Base-by-base conservation (phyloP, 2,329 filamentous ascomycete species). In the Diaporthe sp. region DNA sequence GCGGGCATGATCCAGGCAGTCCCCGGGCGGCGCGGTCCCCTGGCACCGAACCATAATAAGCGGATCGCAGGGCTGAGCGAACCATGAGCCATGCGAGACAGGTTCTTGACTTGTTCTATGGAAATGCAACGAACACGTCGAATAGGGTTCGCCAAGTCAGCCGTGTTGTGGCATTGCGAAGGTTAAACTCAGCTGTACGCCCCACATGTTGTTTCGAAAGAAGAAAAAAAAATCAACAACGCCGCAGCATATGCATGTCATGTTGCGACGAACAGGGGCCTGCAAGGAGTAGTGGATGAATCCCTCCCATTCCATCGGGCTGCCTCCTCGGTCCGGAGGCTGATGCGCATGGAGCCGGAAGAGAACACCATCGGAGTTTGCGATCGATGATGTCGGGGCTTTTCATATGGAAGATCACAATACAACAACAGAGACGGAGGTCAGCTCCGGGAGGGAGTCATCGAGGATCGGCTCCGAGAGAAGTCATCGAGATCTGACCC, bases 41-140 rank as follows among this genome's bases (percentile, higher is more conserved):
- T 67, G 61, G 61, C 42, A 17, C 30, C 33, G 40, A 68, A 68
- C 13, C 47, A 54, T 68, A 68, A 68, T 68, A 68, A 68, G 64
- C 47, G 64, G 64, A 50, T 25, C 64, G 45, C 64, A 68, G 64
- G 64, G 64, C 64, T 68, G 64, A 68, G 64, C 64, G 64, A 68
- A 40, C 64, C 47, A 50, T 19, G n/a, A 54, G 64, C 64, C 64
- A 38, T 54, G 47, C 64, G 15, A 5, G 45, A 52, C 64, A 68
- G 45, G 45, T n/a, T 68, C 47, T 52, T 68, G 33, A 54, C 30
- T 28, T 67, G 42, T 28, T 19, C 64, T n/a, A 13, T 30, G 7
- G 33, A 15, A 40, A 22, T 17, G 47, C 33, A 40, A 15, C 30
- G 15, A 38, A 28, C 64, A 54, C 4, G 0, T 33, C 47, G 47